phyloP scores from a whole-genome alignment of 129 eudicot species.

The Escallonia herrerae region DNA sequence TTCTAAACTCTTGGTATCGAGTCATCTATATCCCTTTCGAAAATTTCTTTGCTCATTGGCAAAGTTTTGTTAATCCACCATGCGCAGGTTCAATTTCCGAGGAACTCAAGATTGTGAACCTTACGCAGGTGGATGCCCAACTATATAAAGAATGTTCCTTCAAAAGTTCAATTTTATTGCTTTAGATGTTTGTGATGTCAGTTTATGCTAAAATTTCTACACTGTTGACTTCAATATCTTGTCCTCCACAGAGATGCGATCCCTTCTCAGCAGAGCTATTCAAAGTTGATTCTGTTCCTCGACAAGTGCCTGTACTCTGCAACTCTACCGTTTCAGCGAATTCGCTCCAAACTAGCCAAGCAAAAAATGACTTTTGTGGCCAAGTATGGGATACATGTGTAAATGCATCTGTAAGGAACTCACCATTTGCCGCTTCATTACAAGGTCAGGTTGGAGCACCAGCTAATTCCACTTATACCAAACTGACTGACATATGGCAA shows the following conservation, averaged over 20 bases:
- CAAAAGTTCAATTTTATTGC: no score
- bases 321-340: slow-evolving; percentile 48
- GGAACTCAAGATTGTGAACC: no score
- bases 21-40: no score
- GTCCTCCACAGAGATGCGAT: slow-evolving; percentile 59
- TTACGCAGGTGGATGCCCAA: no score
- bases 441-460: slow-evolving; percentile 43
- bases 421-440: slow-evolving; percentile 62
- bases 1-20: no score
- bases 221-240: not conserved
- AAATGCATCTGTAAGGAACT: slow-evolving; percentile 41
- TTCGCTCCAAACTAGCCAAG: slow-evolving; percentile 32
- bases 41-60: no score
- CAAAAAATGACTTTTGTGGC: slow-evolving; percentile 36
- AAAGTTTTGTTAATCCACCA: no score
- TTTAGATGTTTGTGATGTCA: no score
- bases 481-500: slow-evolving; percentile 50
- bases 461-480: slow-evolving; percentile 40
- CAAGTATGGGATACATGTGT: slow-evolving; percentile 72
- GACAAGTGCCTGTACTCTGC: slow-evolving; percentile 65
- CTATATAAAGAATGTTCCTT: no score
- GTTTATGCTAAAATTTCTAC: not conserved
- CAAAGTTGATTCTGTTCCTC: slow-evolving; percentile 27
- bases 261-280: slow-evolving; percentile 70
- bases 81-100: no score